Percentiles rank a stretch among this genome's conserved stretches.
Evolutionary conservation across 208 protist genomes (phyloP).

Genomic region (Giardia duodenalis): DNA sequence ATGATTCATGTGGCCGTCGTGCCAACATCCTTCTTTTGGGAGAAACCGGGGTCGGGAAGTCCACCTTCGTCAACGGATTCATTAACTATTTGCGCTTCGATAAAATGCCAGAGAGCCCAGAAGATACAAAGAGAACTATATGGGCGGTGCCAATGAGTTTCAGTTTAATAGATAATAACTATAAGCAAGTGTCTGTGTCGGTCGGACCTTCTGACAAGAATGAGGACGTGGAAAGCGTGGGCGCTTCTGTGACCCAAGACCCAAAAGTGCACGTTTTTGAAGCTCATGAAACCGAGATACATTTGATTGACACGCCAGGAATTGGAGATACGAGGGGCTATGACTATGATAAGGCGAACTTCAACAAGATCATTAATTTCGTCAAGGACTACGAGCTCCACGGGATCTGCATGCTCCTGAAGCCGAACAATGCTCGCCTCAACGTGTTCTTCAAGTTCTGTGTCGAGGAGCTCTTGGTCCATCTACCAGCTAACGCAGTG

Average conservation of each 20-base stretch:
- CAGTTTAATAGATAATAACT: neutral
- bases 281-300: neutral
- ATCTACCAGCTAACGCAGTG: neutral
- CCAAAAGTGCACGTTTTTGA: neutral
- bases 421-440: neutral
- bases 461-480: neutral
- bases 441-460: neutral
- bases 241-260: neutral
- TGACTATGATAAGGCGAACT: neutral
- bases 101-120: neutral
- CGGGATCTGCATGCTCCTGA: neutral
- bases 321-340: neutral
- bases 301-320: neutral
- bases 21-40: slow-evolving; percentile 2
- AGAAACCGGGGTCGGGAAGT: neutral
- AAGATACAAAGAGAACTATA: neutral
- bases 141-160: neutral
- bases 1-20: no score
- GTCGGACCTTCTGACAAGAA: neutral
- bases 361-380: neutral
- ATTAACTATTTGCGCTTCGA: neutral
- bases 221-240: neutral
- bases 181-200: neutral
- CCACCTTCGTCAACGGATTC: neutral
- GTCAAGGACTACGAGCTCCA: slow-evolving; percentile 4